Evolutionary conservation across 495 filamentous ascomycete genomes (phyloP), one percentile per base, ranked within the genome.

Genomic region (Xylaria longipes): DNA sequence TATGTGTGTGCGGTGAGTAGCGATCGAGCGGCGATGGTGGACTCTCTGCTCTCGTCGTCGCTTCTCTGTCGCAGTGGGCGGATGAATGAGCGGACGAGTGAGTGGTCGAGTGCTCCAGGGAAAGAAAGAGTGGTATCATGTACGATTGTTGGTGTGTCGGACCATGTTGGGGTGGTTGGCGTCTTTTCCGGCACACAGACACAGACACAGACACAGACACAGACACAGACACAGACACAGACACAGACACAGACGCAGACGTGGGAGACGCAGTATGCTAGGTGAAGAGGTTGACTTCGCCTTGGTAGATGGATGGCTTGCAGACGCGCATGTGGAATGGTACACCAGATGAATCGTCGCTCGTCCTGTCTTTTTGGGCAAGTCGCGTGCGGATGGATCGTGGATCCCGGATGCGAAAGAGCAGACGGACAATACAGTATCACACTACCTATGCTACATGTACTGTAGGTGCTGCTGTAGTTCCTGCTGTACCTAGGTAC

Each of bases 111-210:
- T n/a, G 33, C 31, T 60, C 17, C 22, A n/a, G 7, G 33, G 54
- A n/a, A 58, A 0, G 25, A 22, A 37, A 12, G 31, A 60, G 33
- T 37, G 9, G 57, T 60, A 37, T 60, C 57, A 37, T 37, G 31
- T 33, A n/a, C 20, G 29, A 2, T 29, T 37, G 31, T 12, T 20
- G 20, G 20, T 60, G 57, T 60, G 33, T 60, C 57, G 57, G 31
- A 60, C 57, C 57, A 60, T 60, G 57, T 60, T 60, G 57, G 31
- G 57, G 57, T n/a, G 57, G 57, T 60, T 11, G 57, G 57, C 57
- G 57, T 11, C 57, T 37, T 12, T 31, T 37, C 57, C 3, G 29
- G 33, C 35, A 37, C 33, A 22, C 57, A 60, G 57, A 11, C 20
- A 50, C 46, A 50, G 46, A 50, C 17, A 37, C 56, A 60, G 52